Evolutionary conservation across 345 rosid genomes (phyloP), one percentile per base, ranked within the genome.

Genomic region (Citrus cavaleriei): DNA sequence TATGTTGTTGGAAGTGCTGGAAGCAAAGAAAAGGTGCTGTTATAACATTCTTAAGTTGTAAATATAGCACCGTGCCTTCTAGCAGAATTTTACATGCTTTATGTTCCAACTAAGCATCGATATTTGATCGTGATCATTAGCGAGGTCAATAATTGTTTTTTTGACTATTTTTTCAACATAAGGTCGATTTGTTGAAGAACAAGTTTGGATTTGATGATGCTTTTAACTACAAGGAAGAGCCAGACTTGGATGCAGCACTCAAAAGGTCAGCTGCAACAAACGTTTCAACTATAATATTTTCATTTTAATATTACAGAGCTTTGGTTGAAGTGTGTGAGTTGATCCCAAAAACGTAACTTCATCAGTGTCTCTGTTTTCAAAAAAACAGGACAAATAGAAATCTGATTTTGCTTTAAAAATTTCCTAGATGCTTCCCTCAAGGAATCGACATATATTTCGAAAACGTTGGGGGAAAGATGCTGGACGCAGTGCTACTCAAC

Each of bases 141-240:
- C 7, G 2, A 35, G 14, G 5, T 67, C 18, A 61, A 6, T 7
- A n/a, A 27, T 9, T 28, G 0, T 24, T 32, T 77, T 24, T 38
- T 2, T 30, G 21, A 70, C 2, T 61, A 25, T 62, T 64, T 55
- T 35, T 51, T 4, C 16, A 6, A 22, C 21, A 1, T 27, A 55
- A 93, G 93, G 95, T 93, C 72, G 89, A 91, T 64, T 80, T 93
- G 37, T 80, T 91, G 49, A 90, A 81, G 87, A 85, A 65, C 66
- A 90, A 88, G 84, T 83, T 93, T 62, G 92, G 95, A 59, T 91
- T 91, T 73, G 86, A 93, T 74, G 94, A 84, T 38, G 95, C 94
- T 81, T 90, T 91, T 84, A 91, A 93, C 87, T 91, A 93, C 79
- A 93, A 93, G 70, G 92, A 90, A 70, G 92, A 91, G 72, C 61